A percentile compares a stretch with the other conserved stretches of the same genome.
phyloP scores from a whole-genome alignment of 495 filamentous ascomycete genomes.

The Aspergillus biplanus region DNA sequence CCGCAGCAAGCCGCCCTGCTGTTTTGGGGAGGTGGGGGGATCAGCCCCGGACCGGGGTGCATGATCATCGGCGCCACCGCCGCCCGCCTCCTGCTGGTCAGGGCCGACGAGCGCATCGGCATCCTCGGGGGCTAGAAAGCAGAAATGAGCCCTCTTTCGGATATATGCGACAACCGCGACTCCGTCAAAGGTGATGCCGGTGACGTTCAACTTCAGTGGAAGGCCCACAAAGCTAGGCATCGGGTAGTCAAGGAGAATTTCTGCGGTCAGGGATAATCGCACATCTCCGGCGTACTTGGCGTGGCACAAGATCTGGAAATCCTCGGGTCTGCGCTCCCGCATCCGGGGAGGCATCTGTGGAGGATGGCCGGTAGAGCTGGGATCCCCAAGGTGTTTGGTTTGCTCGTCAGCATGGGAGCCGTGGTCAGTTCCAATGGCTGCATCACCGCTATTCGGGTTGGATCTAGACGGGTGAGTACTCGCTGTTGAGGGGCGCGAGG shows the following conservation, averaged over 20 bases:
- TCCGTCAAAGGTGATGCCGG: constrained; percentile 91
- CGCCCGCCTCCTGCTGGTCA: constrained; percentile 45
- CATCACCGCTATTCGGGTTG: constrained; percentile 31
- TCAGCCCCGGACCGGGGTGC: constrained; percentile 22
- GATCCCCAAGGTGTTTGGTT: constrained; percentile 27
- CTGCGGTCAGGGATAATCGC: constrained; percentile 83
- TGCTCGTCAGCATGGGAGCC: constrained; percentile 16
- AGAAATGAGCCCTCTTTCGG: constrained; percentile 78
- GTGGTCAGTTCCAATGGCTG: constrained; percentile 11
- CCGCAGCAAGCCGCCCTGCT: constrained; percentile 75
- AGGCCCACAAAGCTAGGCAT: constrained; percentile 96
- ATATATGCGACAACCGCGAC: constrained; percentile 91
- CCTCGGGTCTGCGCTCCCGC: constrained; percentile 52
- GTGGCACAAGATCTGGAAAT: constrained; percentile 88
- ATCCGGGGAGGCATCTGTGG: constrained; percentile 42
- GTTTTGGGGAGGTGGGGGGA: constrained; percentile 37
- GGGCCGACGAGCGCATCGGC: constrained; percentile 67
- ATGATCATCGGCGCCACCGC: constrained; percentile 27
- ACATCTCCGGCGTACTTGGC: constrained; percentile 86
- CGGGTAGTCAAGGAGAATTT: constrained; percentile 95
- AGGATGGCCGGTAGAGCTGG: constrained; percentile 23
- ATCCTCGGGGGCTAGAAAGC: constrained; percentile 87
- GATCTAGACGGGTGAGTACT: constrained; percentile 42
- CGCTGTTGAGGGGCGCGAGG: constrained; percentile 50
- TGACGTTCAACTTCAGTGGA: constrained; percentile 88